phyloP scores from a whole-genome alignment of 169 alveolate genomes.

The Plasmodium ovale region DNA sequence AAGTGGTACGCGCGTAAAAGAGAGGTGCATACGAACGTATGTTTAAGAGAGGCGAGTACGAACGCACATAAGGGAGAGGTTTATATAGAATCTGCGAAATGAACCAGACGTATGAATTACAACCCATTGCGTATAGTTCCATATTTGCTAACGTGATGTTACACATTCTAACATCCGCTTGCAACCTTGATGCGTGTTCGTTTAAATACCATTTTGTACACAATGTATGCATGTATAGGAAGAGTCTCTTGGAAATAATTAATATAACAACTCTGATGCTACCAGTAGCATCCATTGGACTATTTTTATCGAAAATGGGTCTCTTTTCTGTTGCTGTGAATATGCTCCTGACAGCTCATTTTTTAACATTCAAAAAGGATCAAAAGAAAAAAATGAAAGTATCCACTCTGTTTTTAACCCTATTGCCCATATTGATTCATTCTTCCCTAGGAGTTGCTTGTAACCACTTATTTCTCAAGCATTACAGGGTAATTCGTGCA shows the following conservation, averaged over 20 bases:
- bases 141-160: background rate
- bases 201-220: background rate
- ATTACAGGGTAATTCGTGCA: constrained; percentile 63
- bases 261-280: constrained; percentile 61
- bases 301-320: constrained; percentile 72
- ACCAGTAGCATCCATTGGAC: constrained; percentile 51
- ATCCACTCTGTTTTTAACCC: constrained; percentile 59
- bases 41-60: no score
- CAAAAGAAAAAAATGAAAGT: constrained; percentile 71
- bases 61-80: no score
- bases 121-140: no score
- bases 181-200: background rate
- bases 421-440: constrained; percentile 53
- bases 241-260: constrained; percentile 38
- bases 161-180: background rate
- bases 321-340: constrained; percentile 74
- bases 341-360: constrained; percentile 71
- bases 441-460: constrained; percentile 54
- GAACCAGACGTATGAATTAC: no score
- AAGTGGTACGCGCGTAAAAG: constrained; percentile 27
- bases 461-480: constrained; percentile 28
- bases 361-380: constrained; percentile 73
- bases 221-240: constrained; percentile 32
- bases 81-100: no score
- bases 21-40: no score